Base-by-base conservation (phyloP, 345 rosid genomes). In the Linum trigynum region DNA sequence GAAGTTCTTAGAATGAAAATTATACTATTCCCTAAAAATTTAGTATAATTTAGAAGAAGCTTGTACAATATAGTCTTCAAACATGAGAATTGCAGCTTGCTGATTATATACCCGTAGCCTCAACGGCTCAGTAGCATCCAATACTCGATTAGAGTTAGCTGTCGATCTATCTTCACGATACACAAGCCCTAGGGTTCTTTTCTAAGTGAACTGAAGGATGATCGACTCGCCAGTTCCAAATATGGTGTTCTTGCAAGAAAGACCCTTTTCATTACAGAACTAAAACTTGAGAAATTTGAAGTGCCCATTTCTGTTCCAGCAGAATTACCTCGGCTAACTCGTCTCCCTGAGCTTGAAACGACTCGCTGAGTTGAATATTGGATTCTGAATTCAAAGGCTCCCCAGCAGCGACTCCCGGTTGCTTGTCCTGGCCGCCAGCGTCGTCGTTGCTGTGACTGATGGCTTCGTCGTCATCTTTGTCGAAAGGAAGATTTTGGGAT, bases 321-420 rank as follows among this genome's bases (percentile, higher is more conserved):
- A 41, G 2, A 41, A 0, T 38, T 74, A 92, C 92, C 95, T 89
- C 87, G 5, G 98, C 96, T 5, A 87, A 85, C 69, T 81, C 79
- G 75, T 84, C 81, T 40, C 98, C 98, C 57, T 83, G 87, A 16
- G 73, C 65, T 76, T 80, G 86, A 71, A 92, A 84, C 17, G 89
- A 79, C 0, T 76, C 73, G 17, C 88, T 85, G 7, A 87, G 82
- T 41, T 62, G 65, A 66, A 17, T 59, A 37, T 73, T 59, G 56
- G 78, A 48, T 55, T 79, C 78, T n/a, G 73, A 48, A 40, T 71
- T 69, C 8, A 53, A 41, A 23, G 50, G 16, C 40, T 73, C 66
- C 15, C n/a, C 37, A 32, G 6, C 42, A 59, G 2, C 38, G 14
- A 50, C 57, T 6, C 14, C 11, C 14, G 11, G 11, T 9, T 12